Conservation (phyloP, 2,329 filamentous ascomycete genomes). For the Septoria linicola region DNA sequence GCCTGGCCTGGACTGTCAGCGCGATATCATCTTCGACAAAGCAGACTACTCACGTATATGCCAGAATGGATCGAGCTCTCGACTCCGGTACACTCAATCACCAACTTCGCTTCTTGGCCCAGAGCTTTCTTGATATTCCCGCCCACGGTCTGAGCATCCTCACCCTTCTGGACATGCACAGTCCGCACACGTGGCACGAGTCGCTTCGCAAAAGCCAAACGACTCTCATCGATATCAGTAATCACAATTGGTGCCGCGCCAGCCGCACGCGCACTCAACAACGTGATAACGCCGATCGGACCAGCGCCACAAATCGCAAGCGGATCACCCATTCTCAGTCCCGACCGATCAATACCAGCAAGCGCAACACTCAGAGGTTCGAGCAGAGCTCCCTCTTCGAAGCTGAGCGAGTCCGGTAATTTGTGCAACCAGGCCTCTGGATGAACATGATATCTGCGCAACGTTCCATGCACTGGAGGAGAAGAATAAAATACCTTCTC, state of each 20-base stretch:
- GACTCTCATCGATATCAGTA: conserved; percentile 45
- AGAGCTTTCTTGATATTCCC: conserved; percentile 39
- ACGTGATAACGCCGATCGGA: conserved; percentile 42
- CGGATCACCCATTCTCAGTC: conserved; percentile 42
- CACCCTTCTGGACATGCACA: conserved; percentile 39
- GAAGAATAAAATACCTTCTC: conserved; percentile 36
- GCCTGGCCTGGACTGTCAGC: conserved; percentile 28
- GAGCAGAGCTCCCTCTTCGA: conserved; percentile 48
- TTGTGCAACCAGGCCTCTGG: conserved; percentile 36
- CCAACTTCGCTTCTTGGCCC: conserved; percentile 37
- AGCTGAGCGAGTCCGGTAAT: conserved; percentile 41
- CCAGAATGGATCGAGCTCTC: conserved; percentile 35
- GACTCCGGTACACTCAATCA: conserved; percentile 40
- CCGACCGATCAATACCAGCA: conserved; percentile 44
- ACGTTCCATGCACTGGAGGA: conserved; percentile 34
- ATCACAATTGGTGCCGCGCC: conserved; percentile 47
- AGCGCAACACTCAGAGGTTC: conserved; percentile 52
- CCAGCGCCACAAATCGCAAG: conserved; percentile 41
- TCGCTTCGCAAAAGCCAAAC: conserved; percentile 41
- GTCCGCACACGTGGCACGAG: conserved; percentile 41
- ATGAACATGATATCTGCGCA: conserved; percentile 36
- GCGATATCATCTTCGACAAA: background rate
- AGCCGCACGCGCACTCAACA: conserved; percentile 46
- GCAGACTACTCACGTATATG: conserved; percentile 35
- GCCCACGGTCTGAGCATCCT: conserved; percentile 39